These are phyloP conservation scores for Phaffia tasmanica DNA, from an alignment of 768 basidiomycete genomes.

Conservation along the genomic window DNA sequence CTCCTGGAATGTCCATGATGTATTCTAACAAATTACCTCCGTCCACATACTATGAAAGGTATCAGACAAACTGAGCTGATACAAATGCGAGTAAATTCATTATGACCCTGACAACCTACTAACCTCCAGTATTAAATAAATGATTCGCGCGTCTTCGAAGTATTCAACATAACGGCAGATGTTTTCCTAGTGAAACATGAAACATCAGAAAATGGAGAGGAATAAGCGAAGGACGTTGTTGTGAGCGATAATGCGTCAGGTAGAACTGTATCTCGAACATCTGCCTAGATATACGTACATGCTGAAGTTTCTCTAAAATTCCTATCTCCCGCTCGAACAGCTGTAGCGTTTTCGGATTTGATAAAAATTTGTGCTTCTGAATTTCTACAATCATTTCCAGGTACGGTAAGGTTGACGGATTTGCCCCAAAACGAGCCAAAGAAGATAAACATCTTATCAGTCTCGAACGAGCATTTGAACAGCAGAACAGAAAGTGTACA, in stretches of 20 bases:
- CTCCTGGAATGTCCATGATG: conserved; percentile 42
- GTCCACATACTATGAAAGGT: conserved; percentile 72
- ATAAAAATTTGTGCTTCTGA: conserved; percentile 22
- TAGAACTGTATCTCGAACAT: background rate
- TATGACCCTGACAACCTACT: background rate
- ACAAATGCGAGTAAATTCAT: background rate
- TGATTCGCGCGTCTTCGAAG: conserved; percentile 52
- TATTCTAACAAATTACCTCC: conserved; percentile 82
- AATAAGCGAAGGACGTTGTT: too few relatives aligned
- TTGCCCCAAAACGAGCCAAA: too few relatives aligned
- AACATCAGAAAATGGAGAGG: background rate
- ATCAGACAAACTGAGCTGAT: conserved; percentile 6
- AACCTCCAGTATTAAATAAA: conserved; percentile 30
- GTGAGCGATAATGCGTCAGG: conserved; percentile 2
- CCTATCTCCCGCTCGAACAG: conserved; percentile 61
- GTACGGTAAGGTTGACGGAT: background rate
- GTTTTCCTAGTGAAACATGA: conserved; percentile 43
- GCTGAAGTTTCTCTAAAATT: conserved; percentile 63
- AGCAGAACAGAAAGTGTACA: too few relatives aligned
- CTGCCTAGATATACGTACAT: conserved; percentile 39
- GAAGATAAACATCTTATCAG: too few relatives aligned
- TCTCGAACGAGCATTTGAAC: too few relatives aligned
- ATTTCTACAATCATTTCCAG: conserved; percentile 9
- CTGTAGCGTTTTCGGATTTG: conserved; percentile 34
- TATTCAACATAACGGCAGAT: conserved; percentile 70